These are phyloP conservation scores for Ailanthus altissimus DNA, from an alignment of 345 rosid genomes.

Conservation along the genomic window DNA sequence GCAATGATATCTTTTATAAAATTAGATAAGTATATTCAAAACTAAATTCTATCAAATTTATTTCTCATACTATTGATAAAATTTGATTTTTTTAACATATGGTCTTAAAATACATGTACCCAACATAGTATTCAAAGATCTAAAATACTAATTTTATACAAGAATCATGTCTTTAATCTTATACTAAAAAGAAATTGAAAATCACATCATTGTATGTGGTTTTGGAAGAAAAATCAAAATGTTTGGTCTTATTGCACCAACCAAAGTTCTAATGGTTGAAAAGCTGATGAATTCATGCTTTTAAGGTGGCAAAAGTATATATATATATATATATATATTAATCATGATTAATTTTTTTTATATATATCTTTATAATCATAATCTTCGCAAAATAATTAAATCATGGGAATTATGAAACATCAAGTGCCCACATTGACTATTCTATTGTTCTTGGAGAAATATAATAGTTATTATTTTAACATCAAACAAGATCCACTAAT, in stretches of 20 bases:
- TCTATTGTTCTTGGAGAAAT: background rate
- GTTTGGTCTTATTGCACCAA: background rate
- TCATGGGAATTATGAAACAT: background rate
- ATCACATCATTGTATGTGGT: background rate
- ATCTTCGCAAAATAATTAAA: background rate
- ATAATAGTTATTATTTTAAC: background rate
- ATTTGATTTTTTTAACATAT: too few relatives aligned
- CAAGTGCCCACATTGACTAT: background rate
- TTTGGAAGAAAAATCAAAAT: background rate
- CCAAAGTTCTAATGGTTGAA: background rate
- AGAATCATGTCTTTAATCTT: background rate
- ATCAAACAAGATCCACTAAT: background rate
- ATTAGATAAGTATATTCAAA: too few relatives aligned
- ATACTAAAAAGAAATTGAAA: background rate
- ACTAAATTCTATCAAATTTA: too few relatives aligned
- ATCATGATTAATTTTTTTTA: too few relatives aligned
- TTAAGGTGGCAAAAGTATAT: background rate
- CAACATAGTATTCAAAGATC: too few relatives aligned
- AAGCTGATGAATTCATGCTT: background rate
- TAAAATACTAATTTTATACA: background rate
- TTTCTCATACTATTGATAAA: too few relatives aligned
- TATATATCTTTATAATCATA: conserved; percentile 6
- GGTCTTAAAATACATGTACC: too few relatives aligned
- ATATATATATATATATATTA: background rate
- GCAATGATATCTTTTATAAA: too few relatives aligned